Base-by-base conservation (phyloP, 2,329 filamentous ascomycete species). In the Fusarium verticillioides region DNA sequence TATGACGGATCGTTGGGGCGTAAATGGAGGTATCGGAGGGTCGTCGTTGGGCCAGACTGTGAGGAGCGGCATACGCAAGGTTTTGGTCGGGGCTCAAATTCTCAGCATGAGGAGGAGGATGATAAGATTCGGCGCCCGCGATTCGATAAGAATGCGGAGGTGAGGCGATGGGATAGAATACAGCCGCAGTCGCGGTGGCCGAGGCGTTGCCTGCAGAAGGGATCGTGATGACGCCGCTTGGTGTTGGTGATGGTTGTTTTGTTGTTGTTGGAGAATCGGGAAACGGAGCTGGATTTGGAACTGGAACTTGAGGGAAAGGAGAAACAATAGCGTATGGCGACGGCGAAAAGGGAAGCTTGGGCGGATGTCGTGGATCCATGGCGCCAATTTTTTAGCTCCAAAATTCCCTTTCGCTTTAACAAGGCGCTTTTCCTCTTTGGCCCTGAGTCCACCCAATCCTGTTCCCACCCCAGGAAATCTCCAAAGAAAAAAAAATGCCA, bases 11-110 rank as follows among this genome's bases (percentile, higher is more conserved):
- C 23, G 73, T 73, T 53, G 81, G 77, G n/a, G 81, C 69, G 69
- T 83, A 83, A 73, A 82, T 86, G 53, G 81, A 78, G n/a, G 84
- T 81, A 73, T 86, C 85, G 73, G 84, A 85, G 28, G 82, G 81
- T 70, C 82, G 82, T 70, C 83, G 82, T 66, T 76, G 72, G 57
- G 65, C 39, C 49, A 47, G 61, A 52, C 79, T 78, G 65, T 79
- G 79, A 66, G 75, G 79, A 66, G 75, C 74, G 63, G 75, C 77
- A 77, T 82, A 81, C 62, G 79, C 77, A 74, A 77, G 66, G 63
- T 69, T 75, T 60, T 73, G 73, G 64, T 72, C 72, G 73, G 70
- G 66, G 64, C 70, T 80, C 70, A 70, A 64, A 70, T 60, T 63
- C 63, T 69, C 69, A 69, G 63, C 34, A 69, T 75, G 65, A 65